These are phyloP conservation scores for Rubroboletus pulcherrimus DNA, from an alignment of 768 basidiomycete species.

Conservation along the genomic window DNA sequence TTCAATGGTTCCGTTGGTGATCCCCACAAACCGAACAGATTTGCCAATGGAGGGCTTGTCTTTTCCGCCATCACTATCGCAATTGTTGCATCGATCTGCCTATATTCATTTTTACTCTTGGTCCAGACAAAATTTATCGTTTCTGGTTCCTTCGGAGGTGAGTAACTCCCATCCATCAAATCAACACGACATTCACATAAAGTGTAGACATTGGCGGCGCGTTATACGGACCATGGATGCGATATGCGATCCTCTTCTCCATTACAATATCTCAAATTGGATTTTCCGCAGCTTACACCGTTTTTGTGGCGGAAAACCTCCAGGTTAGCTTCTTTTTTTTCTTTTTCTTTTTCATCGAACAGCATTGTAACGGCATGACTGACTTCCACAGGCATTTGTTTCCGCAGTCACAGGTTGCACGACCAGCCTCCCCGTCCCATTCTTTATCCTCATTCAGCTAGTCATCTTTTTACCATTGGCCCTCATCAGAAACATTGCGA, in stretches of 20 bases:
- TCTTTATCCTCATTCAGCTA: constrained; percentile 81
- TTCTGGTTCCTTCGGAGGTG: constrained; percentile 90
- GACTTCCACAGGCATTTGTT: constrained; percentile 66
- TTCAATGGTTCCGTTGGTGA: background rate
- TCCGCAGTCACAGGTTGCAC: constrained; percentile 75
- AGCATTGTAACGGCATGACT: background rate
- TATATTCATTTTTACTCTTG: constrained; percentile 92
- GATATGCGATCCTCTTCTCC: constrained; percentile 80
- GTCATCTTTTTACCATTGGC: constrained; percentile 86
- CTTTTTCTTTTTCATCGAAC: background rate
- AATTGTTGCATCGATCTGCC: constrained; percentile 78
- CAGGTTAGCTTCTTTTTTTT: constrained; percentile 36
- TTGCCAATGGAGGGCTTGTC: constrained; percentile 91
- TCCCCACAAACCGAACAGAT: constrained; percentile 43
- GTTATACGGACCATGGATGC: constrained; percentile 92
- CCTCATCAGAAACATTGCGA: constrained; percentile 90
- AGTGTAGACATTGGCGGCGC: constrained; percentile 83
- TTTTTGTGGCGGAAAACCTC: constrained; percentile 92
- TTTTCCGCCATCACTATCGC: constrained; percentile 80
- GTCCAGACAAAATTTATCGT: constrained; percentile 85
- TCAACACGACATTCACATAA: background rate
- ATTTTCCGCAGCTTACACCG: constrained; percentile 87
- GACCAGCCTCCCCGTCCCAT: constrained; percentile 61
- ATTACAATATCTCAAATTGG: constrained; percentile 89
- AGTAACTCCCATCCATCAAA: constrained; percentile 17